These are phyloP conservation scores for Sarocladiaceae sp. DNA, from an alignment of 2,329 filamentous ascomycete genomes.

Conservation along the genomic window DNA sequence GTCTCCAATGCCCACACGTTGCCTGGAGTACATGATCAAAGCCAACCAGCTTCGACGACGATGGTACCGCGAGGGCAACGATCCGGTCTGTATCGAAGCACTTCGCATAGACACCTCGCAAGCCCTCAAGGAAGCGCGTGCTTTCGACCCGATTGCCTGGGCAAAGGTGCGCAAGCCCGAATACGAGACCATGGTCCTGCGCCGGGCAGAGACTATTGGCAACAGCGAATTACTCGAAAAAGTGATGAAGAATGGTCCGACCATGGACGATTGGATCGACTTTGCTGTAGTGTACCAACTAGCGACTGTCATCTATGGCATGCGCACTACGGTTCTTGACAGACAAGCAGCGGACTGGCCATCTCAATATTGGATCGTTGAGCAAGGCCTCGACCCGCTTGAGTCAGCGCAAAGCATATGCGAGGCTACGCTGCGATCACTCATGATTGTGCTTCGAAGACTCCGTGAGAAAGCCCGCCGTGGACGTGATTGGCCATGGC, in stretches of 20 bases:
- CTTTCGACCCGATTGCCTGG: conserved; percentile 1
- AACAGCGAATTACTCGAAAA: not conserved
- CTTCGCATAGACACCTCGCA: not conserved
- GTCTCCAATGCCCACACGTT: not conserved
- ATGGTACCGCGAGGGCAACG: not conserved
- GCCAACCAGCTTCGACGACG: conserved; percentile 2
- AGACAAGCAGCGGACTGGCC: not conserved
- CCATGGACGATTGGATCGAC: conserved; percentile 2
- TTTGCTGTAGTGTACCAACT: not conserved
- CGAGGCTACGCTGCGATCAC: not conserved
- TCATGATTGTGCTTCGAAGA: not conserved
- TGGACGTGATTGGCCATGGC: conserved; percentile 4
- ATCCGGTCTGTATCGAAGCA: not conserved
- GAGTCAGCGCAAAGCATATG: not conserved
- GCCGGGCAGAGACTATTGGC: not conserved
- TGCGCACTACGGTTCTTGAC: not conserved
- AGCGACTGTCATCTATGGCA: not conserved
- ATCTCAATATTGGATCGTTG: not conserved
- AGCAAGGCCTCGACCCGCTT: not conserved
- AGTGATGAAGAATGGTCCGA: not conserved
- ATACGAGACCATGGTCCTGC: not conserved
- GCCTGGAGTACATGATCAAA: not conserved
- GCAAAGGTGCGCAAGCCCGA: not conserved
- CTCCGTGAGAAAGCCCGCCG: not conserved
- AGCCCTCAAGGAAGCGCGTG: not conserved